Conservation (phyloP, 345 rosid genomes). For the Toxicodendron radicans region DNA sequence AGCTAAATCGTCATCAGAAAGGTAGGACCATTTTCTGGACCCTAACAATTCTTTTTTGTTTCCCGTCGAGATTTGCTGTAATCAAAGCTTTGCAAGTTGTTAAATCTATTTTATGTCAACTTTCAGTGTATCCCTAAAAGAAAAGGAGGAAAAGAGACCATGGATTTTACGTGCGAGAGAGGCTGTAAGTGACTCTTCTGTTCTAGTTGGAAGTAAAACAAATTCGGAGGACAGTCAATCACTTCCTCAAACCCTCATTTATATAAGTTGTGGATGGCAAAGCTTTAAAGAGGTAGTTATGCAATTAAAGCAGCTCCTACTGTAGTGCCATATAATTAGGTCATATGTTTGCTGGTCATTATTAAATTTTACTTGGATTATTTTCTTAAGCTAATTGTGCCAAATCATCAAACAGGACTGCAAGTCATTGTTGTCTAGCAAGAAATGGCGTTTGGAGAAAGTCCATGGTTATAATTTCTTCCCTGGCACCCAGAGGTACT, state of each 20-base stretch:
- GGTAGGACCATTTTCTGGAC: slow-evolving; percentile 41
- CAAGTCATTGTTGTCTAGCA: slow-evolving; percentile 62
- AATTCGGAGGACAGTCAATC: slow-evolving; percentile 38
- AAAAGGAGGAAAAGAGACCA: slow-evolving; percentile 90
- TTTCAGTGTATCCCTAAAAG: slow-evolving; percentile 42
- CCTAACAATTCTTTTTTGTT: background rate
- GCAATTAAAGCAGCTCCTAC: slow-evolving; percentile 3
- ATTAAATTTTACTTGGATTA: slow-evolving; percentile 6
- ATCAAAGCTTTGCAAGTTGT: slow-evolving; percentile 7
- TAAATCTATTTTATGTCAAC: slow-evolving; percentile 14
- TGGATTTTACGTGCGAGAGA: slow-evolving; percentile 89
- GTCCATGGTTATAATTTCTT: slow-evolving; percentile 94
- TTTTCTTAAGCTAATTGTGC: slow-evolving; percentile 16
- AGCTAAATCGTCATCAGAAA: slow-evolving; percentile 40
- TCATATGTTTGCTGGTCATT: slow-evolving; percentile 10
- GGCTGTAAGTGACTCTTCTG: slow-evolving; percentile 69
- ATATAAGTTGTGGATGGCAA: slow-evolving; percentile 98
- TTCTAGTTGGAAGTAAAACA: slow-evolving; percentile 57
- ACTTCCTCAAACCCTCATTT: slow-evolving; percentile 82
- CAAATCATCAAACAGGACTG: slow-evolving; percentile 60
- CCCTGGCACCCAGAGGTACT: slow-evolving; percentile 90
- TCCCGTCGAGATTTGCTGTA: background rate
- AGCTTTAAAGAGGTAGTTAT: slow-evolving; percentile 83
- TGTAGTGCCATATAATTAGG: slow-evolving; percentile 2
- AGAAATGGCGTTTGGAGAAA: slow-evolving; percentile 72